These are phyloP conservation scores for Saccharomycopsis sp. DNA, from an alignment of 805 yeast genomes.

Conservation along the genomic window DNA sequence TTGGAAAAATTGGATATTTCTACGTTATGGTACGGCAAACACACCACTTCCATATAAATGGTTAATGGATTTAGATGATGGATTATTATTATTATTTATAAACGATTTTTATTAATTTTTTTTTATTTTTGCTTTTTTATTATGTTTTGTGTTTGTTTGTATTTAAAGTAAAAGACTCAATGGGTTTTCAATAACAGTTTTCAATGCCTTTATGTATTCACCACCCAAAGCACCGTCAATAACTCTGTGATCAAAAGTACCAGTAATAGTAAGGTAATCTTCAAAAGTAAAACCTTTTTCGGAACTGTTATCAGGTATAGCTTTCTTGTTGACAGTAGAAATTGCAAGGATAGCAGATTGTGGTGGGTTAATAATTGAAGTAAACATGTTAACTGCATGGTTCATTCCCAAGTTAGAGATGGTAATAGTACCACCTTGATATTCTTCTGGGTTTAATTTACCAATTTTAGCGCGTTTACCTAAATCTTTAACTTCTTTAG, in stretches of 20 bases:
- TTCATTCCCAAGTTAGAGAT: conserved; percentile 99
- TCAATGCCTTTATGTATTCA: conserved; percentile 90
- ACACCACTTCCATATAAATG: conserved; percentile 16
- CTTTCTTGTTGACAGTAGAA: conserved; percentile 87
- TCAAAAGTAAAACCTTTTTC: conserved; percentile 91
- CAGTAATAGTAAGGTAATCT: conserved; percentile 85
- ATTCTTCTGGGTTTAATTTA: conserved; percentile 92
- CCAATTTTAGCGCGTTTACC: conserved; percentile 95
- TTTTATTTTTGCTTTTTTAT: not conserved
- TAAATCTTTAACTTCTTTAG: conserved; percentile 78
- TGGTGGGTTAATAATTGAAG: conserved; percentile 97
- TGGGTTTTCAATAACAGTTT: conserved; percentile 91
- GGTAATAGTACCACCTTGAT: conserved; percentile 98
- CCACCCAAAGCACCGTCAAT: conserved; percentile 98
- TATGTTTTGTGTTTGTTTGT: too few relatives aligned
- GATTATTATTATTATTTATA: not conserved
- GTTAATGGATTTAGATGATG: too few relatives aligned
- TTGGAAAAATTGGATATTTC: conserved; percentile 23
- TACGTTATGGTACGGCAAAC: conserved; percentile 27
- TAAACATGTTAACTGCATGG: conserved; percentile 84
- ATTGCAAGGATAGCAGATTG: conserved; percentile 91
- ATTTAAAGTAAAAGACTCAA: conserved; percentile 76
- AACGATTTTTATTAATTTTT: too few relatives aligned
- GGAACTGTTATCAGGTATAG: conserved; percentile 85
- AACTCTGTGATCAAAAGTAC: conserved; percentile 96